Evolutionary conservation across 2,329 filamentous ascomycete genomes (phyloP), one percentile per base, ranked within the genome.

Genomic region (Mariannaea elegans): DNA sequence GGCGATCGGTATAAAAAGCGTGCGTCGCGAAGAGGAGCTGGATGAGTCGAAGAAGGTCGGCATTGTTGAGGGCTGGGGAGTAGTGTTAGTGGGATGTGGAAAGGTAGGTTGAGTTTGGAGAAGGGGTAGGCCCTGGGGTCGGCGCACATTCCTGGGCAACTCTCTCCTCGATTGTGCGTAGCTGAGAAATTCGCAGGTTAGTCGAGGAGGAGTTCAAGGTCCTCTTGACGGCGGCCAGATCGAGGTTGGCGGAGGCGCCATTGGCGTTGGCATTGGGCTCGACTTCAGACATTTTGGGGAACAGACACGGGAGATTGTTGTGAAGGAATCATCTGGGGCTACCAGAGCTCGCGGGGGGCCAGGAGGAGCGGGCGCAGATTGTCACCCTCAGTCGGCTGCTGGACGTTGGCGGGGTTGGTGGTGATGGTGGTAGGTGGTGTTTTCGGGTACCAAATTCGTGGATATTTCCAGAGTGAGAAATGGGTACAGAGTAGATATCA

Each of bases 1-100:
- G 81, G 70, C 94, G 88, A 78, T 99, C 95, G 76, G 88, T 81
- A 77, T 98, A 99, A 68, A 91, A 87, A 62, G 92, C 87, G 73
- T 97, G 93, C 50, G 94, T 97, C 74, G 88, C 87, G 79, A 98
- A 94, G 29, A 99, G 86, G 31, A 93, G 81, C 62, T 87, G 84
- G 64, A 97, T 80, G 51, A 95, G 76, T 59, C 77, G 75, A 49
- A 82, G 77, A 55, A 87, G 77, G 51, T 83, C 75, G 44, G 81
- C 75, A 74, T 77, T 73, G 58, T 83, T 79, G 69, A 84, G 74
- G 60, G 79, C 84, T 84, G 66, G 38, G 56, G 29, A 36, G 38
- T 51, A 49, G 19, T 16, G 66, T 72, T 52, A 71, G 71, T 57
- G 29, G 31, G 27, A 59, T 31, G 31, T 36, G 34, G 36, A 49